Base-by-base conservation (phyloP, 108 stramenopile species). In the Skeletonema costatum region DNA sequence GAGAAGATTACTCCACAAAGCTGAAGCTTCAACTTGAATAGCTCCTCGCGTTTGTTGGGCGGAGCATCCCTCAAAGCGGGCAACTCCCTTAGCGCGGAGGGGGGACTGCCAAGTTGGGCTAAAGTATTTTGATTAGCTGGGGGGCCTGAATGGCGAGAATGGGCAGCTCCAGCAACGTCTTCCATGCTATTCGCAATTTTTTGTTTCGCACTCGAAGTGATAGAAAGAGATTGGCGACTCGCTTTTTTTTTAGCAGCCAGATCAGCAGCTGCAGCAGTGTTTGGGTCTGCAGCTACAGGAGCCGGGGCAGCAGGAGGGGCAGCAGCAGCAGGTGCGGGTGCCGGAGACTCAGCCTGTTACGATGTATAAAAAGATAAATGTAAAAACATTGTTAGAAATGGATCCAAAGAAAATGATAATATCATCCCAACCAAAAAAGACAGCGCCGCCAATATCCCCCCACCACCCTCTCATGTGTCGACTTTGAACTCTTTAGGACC, bases 11-110 rank as follows among this genome's bases (percentile, higher is more conserved):
- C 90, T 14, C 82, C 79, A 83, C 97, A 98, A 8, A 97, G 70
- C 61, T 95, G 83, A 9, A 98, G 82, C 73, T 97, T 98, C 48
- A 86, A 64, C 64, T 88, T 89, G 61, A 98, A 98, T 1, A 98
- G 73, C 73, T 93, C 89, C 81, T 95, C 94, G 14, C 93, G 90
- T 71, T 92, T 92, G 66, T 90, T 85, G n/a, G 93, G 90, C 17
- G 91, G 80, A 0, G 86, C 89, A 85, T 96, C 92, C 39, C 92
- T 85, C 31, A 95, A 72, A 12, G 94, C 88, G 9, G 94, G 89
- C 5, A 95, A 76, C 59, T 95, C 94, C 76, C 81, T 73, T 64
- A 81, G 59, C 35, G 80, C 80, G 7, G 80, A 68, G 31, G 73
- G 80, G 46, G 80, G 80, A 63, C 73, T 81, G 12, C 80, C 80